Base-by-base conservation (phyloP, 805 yeast species). In the Nakazawaea ambrosiae region DNA sequence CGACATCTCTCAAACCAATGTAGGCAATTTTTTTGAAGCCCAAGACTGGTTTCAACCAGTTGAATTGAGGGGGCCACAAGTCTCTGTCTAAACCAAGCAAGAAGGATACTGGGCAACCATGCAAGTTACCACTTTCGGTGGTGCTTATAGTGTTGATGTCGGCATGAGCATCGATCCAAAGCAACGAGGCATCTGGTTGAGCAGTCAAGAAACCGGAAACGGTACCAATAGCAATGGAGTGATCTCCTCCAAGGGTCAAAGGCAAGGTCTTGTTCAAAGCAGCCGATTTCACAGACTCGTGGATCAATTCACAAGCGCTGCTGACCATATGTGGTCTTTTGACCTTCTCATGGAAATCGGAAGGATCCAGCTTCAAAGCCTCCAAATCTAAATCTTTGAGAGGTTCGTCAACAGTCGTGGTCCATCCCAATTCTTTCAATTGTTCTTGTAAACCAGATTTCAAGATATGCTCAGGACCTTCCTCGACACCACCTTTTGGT, bases 161-260 rank as follows among this genome's bases (percentile, higher is more conserved):
- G 15, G 97, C 96, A 58, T 90, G 98, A 0, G 98, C 98, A 61
- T 90, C 98, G 49, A 90, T 81, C 98, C 98, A 90, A 45, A 90
- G 57, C 27, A 90, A 68, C 51, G 95, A 88, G 20, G 95, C 87
- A 49, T 89, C 87, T 15, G 96, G 96, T 56, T 81, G 68, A 46
- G 75, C 72, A 14, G 74, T 75, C 45, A 87, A 68, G 23, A 89
- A 84, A 2, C 94, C 97, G 22, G 86, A 70, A 25, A 90, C 81
- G 8, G 97, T 88, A 34, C 95, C 95, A 51, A 90, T 87, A 36
- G 95, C 97, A 47, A 90, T 82, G 7, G 96, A 87, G 58, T 90
- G 98, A 61, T 90, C 98, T 37, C 98, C 98, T 36, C 98, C 98
- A 37, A 90, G 58, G 2, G 96, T 87, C 37, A 90, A 62, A 6